A percentile compares a stretch with the other conserved stretches of the same genome.
Evolutionary conservation across 1,139 yeast genomes (phyloP).

Genomic region (Magnusiomyces sp.): DNA sequence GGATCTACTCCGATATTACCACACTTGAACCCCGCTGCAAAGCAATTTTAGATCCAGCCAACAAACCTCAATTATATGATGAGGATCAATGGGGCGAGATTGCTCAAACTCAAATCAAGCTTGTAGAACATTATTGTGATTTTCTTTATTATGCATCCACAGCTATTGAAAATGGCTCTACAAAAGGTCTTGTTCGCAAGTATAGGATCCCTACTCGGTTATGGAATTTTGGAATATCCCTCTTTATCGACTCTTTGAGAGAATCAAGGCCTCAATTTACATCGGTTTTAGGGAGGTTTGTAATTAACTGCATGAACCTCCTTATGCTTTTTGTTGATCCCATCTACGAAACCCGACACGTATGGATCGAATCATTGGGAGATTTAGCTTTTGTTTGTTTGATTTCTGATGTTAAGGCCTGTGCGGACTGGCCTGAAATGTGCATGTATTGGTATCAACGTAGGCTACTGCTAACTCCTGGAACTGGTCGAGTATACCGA

Average conservation of each 20-base stretch:
- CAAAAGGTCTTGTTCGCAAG: slow-evolving; percentile 22
- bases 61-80: background rate
- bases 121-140: slow-evolving; percentile 10
- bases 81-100: slow-evolving; percentile 9
- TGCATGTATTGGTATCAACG: slow-evolving; percentile 29
- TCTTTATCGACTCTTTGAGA: slow-evolving; percentile 25
- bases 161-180: background rate
- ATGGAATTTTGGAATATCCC: slow-evolving; percentile 30
- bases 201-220: slow-evolving; percentile 28
- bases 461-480: slow-evolving; percentile 26
- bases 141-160: slow-evolving; percentile 8
- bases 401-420: slow-evolving; percentile 18
- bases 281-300: slow-evolving; percentile 23
- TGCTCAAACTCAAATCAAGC: slow-evolving; percentile 7
- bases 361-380: slow-evolving; percentile 31
- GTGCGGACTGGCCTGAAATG: slow-evolving; percentile 26
- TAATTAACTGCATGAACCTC: slow-evolving; percentile 23
- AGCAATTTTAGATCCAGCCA: background rate
- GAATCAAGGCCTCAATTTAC: slow-evolving; percentile 21
- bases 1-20: slow-evolving; percentile 3
- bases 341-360: slow-evolving; percentile 26
- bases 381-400: slow-evolving; percentile 28
- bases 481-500: slow-evolving; percentile 29
- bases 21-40: slow-evolving; percentile 7
- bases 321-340: slow-evolving; percentile 27